Evolutionary conservation across 805 yeast genomes (phyloP).

Genomic region (Pichia manshurica): DNA sequence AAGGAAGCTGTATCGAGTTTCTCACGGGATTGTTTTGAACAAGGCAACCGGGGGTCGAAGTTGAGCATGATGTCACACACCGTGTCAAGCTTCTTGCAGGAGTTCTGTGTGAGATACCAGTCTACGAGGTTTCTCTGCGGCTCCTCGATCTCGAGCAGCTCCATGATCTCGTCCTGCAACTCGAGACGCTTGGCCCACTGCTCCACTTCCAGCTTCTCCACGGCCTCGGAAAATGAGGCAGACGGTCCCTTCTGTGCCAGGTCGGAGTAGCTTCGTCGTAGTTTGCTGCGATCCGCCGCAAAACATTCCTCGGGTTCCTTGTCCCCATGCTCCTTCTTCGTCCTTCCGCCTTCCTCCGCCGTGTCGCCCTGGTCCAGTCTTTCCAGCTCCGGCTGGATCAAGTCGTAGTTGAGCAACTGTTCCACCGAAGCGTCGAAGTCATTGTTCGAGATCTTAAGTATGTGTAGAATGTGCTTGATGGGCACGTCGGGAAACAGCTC

Average conservation of each 20-base stretch:
- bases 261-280: no score
- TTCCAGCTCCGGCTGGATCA: constrained; percentile 1
- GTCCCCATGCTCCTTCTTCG: neutral
- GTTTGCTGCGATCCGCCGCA: no score
- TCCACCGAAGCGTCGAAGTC: constrained; percentile 31
- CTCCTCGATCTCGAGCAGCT: constrained; percentile 9
- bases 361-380: neutral
- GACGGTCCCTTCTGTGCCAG: neutral
- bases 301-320: no score
- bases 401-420: constrained; percentile 24
- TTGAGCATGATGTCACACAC: constrained; percentile 19
- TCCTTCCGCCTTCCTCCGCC: neutral
- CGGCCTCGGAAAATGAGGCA: constrained; percentile 9
- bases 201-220: neutral
- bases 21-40: neutral
- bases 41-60: constrained; percentile 16
- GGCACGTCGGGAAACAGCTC: constrained; percentile 44
- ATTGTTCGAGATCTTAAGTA: constrained; percentile 28
- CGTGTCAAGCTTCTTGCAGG: constrained; percentile 11
- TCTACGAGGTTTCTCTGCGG: constrained; percentile 11
- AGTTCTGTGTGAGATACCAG: constrained; percentile 13
- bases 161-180: constrained; percentile 16
- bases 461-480: constrained; percentile 25
- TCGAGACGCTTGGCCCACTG: constrained; percentile 8
- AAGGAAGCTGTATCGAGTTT: neutral